These are phyloP conservation scores for Nephelium lappaceum DNA, from an alignment of 345 rosid species.

Conservation along the genomic window DNA sequence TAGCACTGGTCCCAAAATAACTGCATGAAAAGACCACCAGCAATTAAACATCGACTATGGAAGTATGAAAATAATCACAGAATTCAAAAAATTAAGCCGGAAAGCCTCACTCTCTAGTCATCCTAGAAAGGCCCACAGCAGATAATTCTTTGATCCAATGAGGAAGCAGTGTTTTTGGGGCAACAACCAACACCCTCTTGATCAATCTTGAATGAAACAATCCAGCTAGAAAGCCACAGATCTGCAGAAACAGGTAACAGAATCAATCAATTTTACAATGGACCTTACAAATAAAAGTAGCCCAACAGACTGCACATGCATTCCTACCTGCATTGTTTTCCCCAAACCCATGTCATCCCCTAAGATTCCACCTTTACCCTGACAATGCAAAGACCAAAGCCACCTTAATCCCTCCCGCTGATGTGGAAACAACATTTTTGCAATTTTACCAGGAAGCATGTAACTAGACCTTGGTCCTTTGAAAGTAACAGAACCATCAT, in stretches of 20 bases:
- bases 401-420: conserved; percentile 90
- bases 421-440: conserved; percentile 74
- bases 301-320: conserved; percentile 1
- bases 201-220: conserved; percentile 77
- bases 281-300: neutral
- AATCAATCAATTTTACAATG: conserved; percentile 8
- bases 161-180: conserved; percentile 90
- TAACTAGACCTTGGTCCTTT: conserved; percentile 52
- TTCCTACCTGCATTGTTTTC: conserved; percentile 97
- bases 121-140: conserved; percentile 76
- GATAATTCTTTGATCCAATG: conserved; percentile 98
- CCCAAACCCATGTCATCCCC: conserved; percentile 99
- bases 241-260: conserved; percentile 46
- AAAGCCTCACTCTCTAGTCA: conserved; percentile 83
- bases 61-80: conserved; percentile 1
- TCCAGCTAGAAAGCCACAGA: conserved; percentile 94
- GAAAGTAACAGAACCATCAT: conserved; percentile 54
- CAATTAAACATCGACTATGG: neutral
- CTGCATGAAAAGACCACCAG: conserved; percentile 37
- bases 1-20: conserved; percentile 72
- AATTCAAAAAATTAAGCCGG: conserved; percentile 14
- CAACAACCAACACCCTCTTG: conserved; percentile 81
- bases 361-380: conserved; percentile 92
- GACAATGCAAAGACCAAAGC: conserved; percentile 94
- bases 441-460: conserved; percentile 56